Base-by-base conservation (phyloP, 176 grass and related monocot genomes). In the Oryza longistaminata region DNA sequence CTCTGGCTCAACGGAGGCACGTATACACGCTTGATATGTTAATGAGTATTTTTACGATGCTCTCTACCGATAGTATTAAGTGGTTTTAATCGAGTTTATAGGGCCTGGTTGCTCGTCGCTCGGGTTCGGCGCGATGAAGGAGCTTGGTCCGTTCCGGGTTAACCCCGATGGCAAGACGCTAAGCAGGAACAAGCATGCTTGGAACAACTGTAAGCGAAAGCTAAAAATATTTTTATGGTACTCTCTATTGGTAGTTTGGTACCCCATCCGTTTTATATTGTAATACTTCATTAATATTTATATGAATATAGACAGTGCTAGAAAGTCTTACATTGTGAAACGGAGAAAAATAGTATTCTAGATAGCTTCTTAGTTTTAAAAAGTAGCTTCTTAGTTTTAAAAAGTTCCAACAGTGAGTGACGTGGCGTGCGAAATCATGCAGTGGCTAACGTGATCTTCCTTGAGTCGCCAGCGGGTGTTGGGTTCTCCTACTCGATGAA, bases 1-100 rank as follows among this genome's bases (percentile, higher is more conserved):
- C 82, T 91, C 44, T 94, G 92, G 92, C 88, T 91, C 53, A 94
- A 94, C 45, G 92, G 92, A 78, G 89, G 92, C 83, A 21, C 16
- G 1, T 55, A 55, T 7, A 13, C 50, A 19, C 50, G 50, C 50
- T 19, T 4, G 50, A 55, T 55, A 55, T 19, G 9, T 11, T 44
- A 40, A 4, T 40, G 7, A 40, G 39, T 40, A 40, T 8, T 8
- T 40, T 6, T 40, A 40, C 8, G 39, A 8, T 40, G 35, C 35
- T 37, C 35, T 6, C 5, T 37, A 37, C 5, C 35, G 35, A 37
- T 6, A 6, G 6, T 37, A 37, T 6, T 1, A 40, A 40, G 4
- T 40, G 39, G 7, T 40, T 8, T 40, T 4, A 40, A 40, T 40
- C 39, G 39, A 4, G 0, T 43, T 12, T 46, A 46, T 3, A 52